Percentiles rank a stretch among this genome's conserved stretches.
Conservation (phyloP, 2,329 filamentous ascomycete genomes). For the Calonectria montana region DNA sequence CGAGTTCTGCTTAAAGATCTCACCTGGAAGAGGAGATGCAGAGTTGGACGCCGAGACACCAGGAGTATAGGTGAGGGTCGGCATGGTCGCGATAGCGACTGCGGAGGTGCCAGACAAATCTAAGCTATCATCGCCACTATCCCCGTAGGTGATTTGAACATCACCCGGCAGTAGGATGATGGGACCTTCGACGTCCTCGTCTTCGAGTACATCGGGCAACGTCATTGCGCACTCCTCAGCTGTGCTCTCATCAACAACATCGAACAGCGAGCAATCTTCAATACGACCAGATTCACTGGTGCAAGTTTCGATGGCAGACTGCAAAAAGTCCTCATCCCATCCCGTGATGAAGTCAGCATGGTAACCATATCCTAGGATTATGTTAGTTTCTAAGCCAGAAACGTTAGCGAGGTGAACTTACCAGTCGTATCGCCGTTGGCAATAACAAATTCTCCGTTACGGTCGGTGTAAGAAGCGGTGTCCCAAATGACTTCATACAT, state of each 20-base stretch:
- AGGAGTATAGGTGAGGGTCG: constrained; percentile 51
- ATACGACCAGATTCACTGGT: constrained; percentile 77
- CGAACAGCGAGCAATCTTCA: constrained; percentile 80
- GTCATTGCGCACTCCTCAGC: constrained; percentile 71
- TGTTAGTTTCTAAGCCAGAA: background rate
- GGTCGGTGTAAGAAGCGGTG: constrained; percentile 72
- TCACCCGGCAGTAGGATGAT: constrained; percentile 74
- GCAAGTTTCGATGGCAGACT: constrained; percentile 81
- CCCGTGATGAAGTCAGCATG: constrained; percentile 79
- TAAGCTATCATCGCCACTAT: constrained; percentile 29
- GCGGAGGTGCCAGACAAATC: constrained; percentile 19
- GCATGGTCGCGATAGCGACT: constrained; percentile 20
- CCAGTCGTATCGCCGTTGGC: constrained; percentile 83
- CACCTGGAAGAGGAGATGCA: constrained; percentile 53
- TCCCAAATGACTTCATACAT: constrained; percentile 90
- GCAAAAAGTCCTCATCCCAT: constrained; percentile 80
- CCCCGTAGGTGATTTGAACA: constrained; percentile 55
- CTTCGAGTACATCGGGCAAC: constrained; percentile 62
- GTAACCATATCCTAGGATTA: constrained; percentile 73
- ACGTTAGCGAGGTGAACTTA: constrained; percentile 47
- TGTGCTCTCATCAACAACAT: constrained; percentile 71
- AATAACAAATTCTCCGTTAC: constrained; percentile 77
- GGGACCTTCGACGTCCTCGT: constrained; percentile 64
- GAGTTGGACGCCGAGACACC: constrained; percentile 47
- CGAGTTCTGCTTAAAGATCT: constrained; percentile 54